These are phyloP conservation scores for Pichia thaimueangensis DNA, from an alignment of 805 yeast species.

Conservation along the genomic window DNA sequence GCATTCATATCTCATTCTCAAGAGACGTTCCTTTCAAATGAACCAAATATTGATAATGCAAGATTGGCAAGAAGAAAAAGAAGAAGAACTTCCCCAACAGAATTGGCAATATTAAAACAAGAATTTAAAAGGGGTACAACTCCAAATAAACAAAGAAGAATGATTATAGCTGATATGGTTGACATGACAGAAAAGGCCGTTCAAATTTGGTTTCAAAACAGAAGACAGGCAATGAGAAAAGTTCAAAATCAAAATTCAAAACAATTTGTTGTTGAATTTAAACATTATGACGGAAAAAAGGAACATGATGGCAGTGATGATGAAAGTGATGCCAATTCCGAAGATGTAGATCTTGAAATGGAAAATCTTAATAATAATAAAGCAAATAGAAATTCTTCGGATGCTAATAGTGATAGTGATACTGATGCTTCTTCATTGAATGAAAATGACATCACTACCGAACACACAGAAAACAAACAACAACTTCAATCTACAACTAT, in stretches of 20 bases:
- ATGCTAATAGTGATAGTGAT: not conserved
- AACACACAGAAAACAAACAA: no score
- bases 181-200: slow-evolving; percentile 97
- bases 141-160: slow-evolving; percentile 72
- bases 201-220: slow-evolving; percentile 98
- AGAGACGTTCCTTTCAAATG: slow-evolving; percentile 75
- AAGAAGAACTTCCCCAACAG: slow-evolving; percentile 89
- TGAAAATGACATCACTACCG: not conserved
- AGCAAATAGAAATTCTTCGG: not conserved
- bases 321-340: not conserved
- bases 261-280: not conserved
- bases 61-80: slow-evolving; percentile 90
- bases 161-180: slow-evolving; percentile 71
- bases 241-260: not conserved
- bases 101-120: slow-evolving; percentile 69
- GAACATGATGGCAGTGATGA: not conserved
- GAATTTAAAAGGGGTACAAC: slow-evolving; percentile 75
- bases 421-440: not conserved
- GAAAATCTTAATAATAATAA: not conserved
- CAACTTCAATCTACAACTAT: not conserved
- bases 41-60: slow-evolving; percentile 83
- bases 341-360: not conserved
- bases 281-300: not conserved
- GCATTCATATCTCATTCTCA: slow-evolving; percentile 95
- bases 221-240: slow-evolving; percentile 74